Evolutionary conservation across 495 filamentous ascomycete genomes (phyloP), one percentile per base, ranked within the genome.

Genomic region (Margaritispora aquatica): DNA sequence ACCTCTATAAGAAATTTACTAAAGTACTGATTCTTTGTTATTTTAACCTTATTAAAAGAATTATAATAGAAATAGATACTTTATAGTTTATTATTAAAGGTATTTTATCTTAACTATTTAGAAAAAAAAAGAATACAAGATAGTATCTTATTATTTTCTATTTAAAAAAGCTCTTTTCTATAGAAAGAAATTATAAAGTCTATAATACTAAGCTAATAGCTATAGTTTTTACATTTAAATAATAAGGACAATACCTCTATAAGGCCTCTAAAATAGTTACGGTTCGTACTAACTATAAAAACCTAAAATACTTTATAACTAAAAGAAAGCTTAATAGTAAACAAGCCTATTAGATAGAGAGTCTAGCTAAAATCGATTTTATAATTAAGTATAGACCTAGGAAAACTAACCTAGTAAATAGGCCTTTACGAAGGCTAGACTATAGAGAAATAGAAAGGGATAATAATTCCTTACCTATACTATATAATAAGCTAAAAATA

Each of bases 71-170:
- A 48, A 4, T 23, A 4, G 7, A 8, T 48, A 19, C 7, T 4
- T 48, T 8, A n/a, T 48, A 48, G 4, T 29, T 53, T 8, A 8
- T 29, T 27, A 7, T 53, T 29, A 53, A 27, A 29, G 15, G n/a
- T 53, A 27, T 53, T 27, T 26, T 53, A 51, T 51, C 4, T 2
- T 9, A 51, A 23, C 15, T 20, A 51, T 20, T 53, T 29, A 26
- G 19, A 53, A 29, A 29, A 19, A 2, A 53, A 53, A 53, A 53
- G 27, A 53, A 29, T 15, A 27, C n/a, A 26, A 53, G 27, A 21
- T 41, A 55, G 7, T 11, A 22, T 22, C 2, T 55, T 38, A 55
- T 11, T 53, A 29, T 53, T 53, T 53, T 17, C n/a, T 53, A 53
- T 29, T 55, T 24, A 51, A 51, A 9, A 10, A 38, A 41, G 23